Evolutionary conservation across 2,329 filamentous ascomycete species (phyloP), one percentile per base, ranked within the genome.

Genomic region (Ophiostoma sp.): DNA sequence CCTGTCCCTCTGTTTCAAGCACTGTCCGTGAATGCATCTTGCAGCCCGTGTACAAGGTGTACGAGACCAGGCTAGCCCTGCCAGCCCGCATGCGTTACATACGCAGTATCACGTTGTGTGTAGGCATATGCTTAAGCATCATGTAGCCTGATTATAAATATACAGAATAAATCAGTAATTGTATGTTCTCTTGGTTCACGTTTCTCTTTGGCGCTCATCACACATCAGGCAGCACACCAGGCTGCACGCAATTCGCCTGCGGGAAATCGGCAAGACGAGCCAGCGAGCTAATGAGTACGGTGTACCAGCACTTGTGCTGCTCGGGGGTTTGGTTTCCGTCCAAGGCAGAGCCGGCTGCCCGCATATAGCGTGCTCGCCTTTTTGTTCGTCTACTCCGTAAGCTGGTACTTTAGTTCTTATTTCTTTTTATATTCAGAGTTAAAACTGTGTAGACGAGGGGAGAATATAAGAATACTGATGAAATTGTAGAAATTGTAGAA

Each of bases 1-100:
- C 27, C n/a, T 64, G 62, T 64, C 40, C 27, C 41, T 42, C 41
- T 64, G 62, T 64, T 64, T 64, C 62, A 64, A 45, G 62, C 62
- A 41, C 62, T 64, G 40, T 7, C 62, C 11, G n/a, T 27, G 40
- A 7, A 55, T 55, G 4, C 27, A 9, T 36, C 27, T 27, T 27
- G 27, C 27, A 55, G 14, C 14, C 42, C 42, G 42, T 49, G 45
- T 58, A n/a, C 58, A 63, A 42, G 60, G 16, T 42, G 60, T 63
- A 42, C 40, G 40, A 42, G 60, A 63, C 60, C 40, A 40, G 60
- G 60, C 60, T 63, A 63, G 60, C 60, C 60, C 40, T 63, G 60
- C 40, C 60, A 63, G 40, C 60, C 55, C 55, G 27, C 38, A 49
- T 49, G 55, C 4, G 5, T 58, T 36, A 58, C 52, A 52, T 44